phyloP scores from a whole-genome alignment of 768 basidiomycete species.

The Trametes gibbosa region DNA sequence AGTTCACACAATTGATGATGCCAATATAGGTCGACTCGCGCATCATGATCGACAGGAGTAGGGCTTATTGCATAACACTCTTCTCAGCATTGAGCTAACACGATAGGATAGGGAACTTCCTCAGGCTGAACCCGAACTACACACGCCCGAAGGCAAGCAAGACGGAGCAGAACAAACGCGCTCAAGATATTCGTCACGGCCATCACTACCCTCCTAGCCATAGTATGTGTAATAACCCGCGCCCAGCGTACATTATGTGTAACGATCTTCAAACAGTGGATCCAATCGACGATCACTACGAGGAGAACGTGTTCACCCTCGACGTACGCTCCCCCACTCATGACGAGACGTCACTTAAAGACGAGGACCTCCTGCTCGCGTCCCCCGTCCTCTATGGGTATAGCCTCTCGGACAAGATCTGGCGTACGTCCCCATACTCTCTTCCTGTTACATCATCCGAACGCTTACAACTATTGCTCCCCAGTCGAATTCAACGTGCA shows the following conservation, averaged over 20 bases:
- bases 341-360: slow-evolving; percentile 20
- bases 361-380: slow-evolving; percentile 53
- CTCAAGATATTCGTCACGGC: neutral
- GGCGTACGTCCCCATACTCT: slow-evolving; percentile 29
- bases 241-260: neutral
- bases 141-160: neutral
- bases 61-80: neutral
- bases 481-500: slow-evolving; percentile 62
- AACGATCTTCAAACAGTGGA: neutral
- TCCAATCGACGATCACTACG: neutral
- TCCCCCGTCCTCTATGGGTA: slow-evolving; percentile 59
- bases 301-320: slow-evolving; percentile 14
- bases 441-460: neutral
- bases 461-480: neutral
- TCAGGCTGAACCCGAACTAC: slow-evolving; percentile 38
- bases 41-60: slow-evolving; percentile 62
- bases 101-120: slow-evolving; percentile 43
- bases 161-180: neutral
- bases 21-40: slow-evolving; percentile 46
- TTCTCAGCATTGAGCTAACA: neutral
- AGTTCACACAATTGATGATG: neutral
- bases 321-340: neutral
- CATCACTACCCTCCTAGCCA: neutral
- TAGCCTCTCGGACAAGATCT: slow-evolving; percentile 55
- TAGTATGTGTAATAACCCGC: neutral